Evolutionary conservation across 108 stramenopile genomes (phyloP).

Genomic region (Nannochloropsis salina): DNA sequence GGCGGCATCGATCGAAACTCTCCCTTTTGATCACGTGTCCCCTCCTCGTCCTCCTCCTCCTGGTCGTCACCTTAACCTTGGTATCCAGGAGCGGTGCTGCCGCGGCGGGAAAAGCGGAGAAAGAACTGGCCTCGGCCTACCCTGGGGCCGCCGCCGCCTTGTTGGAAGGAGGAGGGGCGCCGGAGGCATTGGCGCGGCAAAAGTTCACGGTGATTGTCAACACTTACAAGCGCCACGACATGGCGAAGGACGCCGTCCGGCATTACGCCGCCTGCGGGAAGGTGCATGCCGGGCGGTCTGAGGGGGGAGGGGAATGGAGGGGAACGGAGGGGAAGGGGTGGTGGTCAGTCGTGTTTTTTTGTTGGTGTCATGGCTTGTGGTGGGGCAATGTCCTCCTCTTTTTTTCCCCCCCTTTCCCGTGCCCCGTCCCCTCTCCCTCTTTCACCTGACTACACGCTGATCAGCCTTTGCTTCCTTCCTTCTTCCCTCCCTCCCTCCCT

Average conservation of each 20-base stretch:
- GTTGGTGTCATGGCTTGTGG: too few relatives aligned
- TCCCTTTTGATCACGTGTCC: not conserved
- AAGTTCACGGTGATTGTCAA: conserved; percentile 37
- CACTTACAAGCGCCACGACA: conserved; percentile 26
- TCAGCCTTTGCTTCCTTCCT: not conserved
- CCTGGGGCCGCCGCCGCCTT: not conserved
- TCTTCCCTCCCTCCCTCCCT: not conserved
- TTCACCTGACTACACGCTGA: not conserved
- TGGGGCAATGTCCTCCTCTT: too few relatives aligned
- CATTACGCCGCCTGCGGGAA: conserved; percentile 32
- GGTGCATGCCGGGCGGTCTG: not conserved
- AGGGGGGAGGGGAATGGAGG: not conserved
- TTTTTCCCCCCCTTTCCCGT: not conserved
- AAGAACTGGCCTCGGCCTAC: not conserved
- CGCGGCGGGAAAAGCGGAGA: not conserved
- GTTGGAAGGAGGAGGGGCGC: not conserved
- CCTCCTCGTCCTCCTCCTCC: not conserved
- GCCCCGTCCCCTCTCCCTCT: not conserved
- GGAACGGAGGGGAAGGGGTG: not conserved
- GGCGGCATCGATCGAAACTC: not conserved
- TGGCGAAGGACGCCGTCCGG: conserved; percentile 25
- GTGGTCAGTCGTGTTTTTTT: not conserved
- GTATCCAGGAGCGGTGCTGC: not conserved
- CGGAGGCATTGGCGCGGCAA: not conserved
- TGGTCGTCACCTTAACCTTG: not conserved